Base-by-base conservation (phyloP, 345 rosid species). In the Salix arbutifolia region DNA sequence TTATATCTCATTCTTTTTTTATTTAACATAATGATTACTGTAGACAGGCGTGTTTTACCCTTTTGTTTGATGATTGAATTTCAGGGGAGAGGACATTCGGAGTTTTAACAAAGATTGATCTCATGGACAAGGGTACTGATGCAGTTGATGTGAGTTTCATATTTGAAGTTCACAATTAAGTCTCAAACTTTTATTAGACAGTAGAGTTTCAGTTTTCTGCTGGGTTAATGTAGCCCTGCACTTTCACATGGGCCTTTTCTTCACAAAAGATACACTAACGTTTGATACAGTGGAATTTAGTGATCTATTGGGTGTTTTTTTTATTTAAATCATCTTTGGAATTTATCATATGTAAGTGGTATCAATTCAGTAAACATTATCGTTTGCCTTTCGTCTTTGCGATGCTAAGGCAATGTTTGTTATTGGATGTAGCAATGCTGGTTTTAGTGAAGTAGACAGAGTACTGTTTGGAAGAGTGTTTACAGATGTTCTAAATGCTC, bases 71-170 rank as follows among this genome's bases (percentile, higher is more conserved):
- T 79, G 33, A 42, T 69, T 71, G 44, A 84, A 80, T 79, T 68
- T 75, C 86, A 92, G 98, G 98, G 77, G 96, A 92, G 82, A 87
- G 97, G 79, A 94, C 98, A 40, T 88, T 94, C 83, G 98, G 97
- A 75, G 97, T 94, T 74, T 72, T 94, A 79, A 94, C 97, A 44
- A 94, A 94, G 86, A 90, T 94, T 83, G 97, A 92, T 85, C 94
- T 94, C 76, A 94, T 94, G 98, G 98, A 94, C 89, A 82, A 92
- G 83, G 98, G 98, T 76, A 94, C 98, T 48, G 83, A 94, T 88
- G 97, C 98, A 50, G 97, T 90, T 79, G 99, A 93, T 58, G 97
- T 95, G 85, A 93, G 99, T 87, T 69, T 83, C 17, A 46, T 16
- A 46, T 3, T 46, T 14, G 14, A 46, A 46, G 52, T 46, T 46